These are phyloP conservation scores for Zalerion maritima DNA, from an alignment of 495 filamentous ascomycete species.

Conservation along the genomic window DNA sequence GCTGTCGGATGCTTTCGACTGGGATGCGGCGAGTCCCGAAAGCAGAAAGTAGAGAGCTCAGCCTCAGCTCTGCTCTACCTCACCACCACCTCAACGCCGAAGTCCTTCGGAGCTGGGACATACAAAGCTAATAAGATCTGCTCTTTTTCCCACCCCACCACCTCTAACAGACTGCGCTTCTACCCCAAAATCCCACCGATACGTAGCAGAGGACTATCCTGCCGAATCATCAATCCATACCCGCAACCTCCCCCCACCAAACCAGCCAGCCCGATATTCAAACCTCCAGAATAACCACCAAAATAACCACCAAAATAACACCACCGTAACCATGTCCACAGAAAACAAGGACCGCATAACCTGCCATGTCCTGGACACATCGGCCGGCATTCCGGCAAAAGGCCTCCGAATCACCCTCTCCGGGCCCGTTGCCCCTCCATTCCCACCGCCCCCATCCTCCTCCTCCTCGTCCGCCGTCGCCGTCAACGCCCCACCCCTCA, in stretches of 20 bases:
- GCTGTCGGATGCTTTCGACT: no score
- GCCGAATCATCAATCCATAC: background rate
- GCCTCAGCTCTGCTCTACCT: no score
- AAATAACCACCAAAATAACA: background rate
- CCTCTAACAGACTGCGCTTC: background rate
- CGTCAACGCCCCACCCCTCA: conserved; percentile 4
- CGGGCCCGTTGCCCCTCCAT: conserved; percentile 45
- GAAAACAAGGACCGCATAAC: conserved; percentile 37
- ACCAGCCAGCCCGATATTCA: background rate
- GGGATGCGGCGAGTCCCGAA: no score
- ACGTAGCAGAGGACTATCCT: conserved; percentile 3
- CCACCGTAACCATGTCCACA: conserved; percentile 3
- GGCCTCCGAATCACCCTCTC: conserved; percentile 66
- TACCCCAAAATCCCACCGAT: background rate
- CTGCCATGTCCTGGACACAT: conserved; percentile 50
- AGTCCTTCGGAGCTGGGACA: no score
- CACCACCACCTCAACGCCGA: no score
- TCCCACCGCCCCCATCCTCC: conserved; percentile 28
- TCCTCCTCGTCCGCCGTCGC: conserved; percentile 13
- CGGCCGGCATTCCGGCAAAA: conserved; percentile 47
- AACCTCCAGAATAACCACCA: background rate
- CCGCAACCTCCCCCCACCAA: background rate
- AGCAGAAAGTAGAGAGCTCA: no score
- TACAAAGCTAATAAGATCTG: no score
- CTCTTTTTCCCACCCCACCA: no score